Percentiles rank a stretch among this genome's conserved stretches.
phyloP scores from a whole-genome alignment of 2,329 filamentous ascomycete species.

The Penicillium sp. region DNA sequence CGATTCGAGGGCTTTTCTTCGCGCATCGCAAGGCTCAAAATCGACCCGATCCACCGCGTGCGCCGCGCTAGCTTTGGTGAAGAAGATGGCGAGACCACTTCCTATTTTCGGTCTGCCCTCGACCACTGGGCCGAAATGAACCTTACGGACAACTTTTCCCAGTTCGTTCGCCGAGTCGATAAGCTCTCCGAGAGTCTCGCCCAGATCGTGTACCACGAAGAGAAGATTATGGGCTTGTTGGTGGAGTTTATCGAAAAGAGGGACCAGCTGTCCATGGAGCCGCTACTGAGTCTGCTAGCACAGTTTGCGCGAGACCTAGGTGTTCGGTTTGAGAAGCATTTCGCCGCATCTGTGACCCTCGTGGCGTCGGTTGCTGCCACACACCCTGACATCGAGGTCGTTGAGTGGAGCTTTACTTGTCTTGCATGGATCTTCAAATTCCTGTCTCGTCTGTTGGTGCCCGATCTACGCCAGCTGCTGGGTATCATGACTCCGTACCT shows the following conservation, averaged over 20 bases:
- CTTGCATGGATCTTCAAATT: slow-evolving; percentile 98
- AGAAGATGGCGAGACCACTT: slow-evolving; percentile 72
- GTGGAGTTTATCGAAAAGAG: slow-evolving; percentile 72
- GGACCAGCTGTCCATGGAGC: slow-evolving; percentile 78
- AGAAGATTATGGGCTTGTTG: slow-evolving; percentile 76
- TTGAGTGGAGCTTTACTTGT: slow-evolving; percentile 95
- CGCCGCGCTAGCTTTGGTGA: slow-evolving; percentile 77
- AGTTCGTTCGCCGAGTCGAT: slow-evolving; percentile 71
- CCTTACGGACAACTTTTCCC: slow-evolving; percentile 74
- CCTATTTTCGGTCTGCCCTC: slow-evolving; percentile 79
- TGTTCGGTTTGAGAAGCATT: slow-evolving; percentile 82
- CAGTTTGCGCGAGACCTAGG: slow-evolving; percentile 95
- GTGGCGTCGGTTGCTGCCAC: slow-evolving; percentile 76
- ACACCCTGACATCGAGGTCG: slow-evolving; percentile 77
- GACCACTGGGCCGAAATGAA: slow-evolving; percentile 92
- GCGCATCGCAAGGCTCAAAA: slow-evolving; percentile 85
- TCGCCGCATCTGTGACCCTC: slow-evolving; percentile 69
- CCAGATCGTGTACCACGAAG: slow-evolving; percentile 87
- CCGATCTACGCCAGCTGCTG: slow-evolving; percentile 80
- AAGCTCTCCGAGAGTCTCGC: slow-evolving; percentile 85
- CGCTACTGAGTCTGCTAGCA: slow-evolving; percentile 80
- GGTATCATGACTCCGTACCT: slow-evolving; percentile 79
- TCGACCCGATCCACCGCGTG: slow-evolving; percentile 89
- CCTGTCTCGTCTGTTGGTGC: slow-evolving; percentile 79
- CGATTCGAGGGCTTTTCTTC: slow-evolving; percentile 87